phyloP scores from a whole-genome alignment of 352 stramenopile genomes.

The Saprolegnia diclina region DNA sequence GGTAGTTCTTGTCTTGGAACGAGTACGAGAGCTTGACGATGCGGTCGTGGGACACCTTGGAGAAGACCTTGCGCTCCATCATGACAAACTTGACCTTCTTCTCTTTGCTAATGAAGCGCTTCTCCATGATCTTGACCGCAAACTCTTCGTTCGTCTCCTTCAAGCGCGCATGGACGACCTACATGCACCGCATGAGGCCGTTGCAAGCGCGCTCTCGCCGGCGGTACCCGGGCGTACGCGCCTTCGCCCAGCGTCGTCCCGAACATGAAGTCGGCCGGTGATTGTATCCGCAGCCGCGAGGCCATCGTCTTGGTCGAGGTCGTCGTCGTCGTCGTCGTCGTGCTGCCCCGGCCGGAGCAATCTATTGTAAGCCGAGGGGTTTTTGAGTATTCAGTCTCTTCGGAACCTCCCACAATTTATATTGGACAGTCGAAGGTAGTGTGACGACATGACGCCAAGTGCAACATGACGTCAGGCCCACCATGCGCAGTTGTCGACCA shows the following conservation, averaged over 20 bases:
- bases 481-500: no score
- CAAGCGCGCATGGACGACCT: conserved; percentile 83
- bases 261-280: conserved; percentile 72
- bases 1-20: conserved; percentile 69
- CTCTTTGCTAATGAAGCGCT: conserved; percentile 86
- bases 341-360: background rate
- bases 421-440: background rate
- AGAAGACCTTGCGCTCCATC: conserved; percentile 88
- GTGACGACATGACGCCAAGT: background rate
- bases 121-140: conserved; percentile 89
- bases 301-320: conserved; percentile 10
- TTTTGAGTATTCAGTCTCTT: conserved; percentile 5
- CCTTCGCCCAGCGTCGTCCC: conserved; percentile 80
- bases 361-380: conserved; percentile 1
- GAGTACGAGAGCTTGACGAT: conserved; percentile 79
- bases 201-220: background rate
- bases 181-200: background rate
- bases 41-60: conserved; percentile 76
- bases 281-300: conserved; percentile 21
- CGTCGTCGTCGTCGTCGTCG: background rate
- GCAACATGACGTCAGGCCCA: background rate
- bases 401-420: background rate
- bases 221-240: conserved; percentile 76
- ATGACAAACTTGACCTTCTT: conserved; percentile 89
- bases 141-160: conserved; percentile 80